These are phyloP conservation scores for Myxozyma neotropica DNA, from an alignment of 805 yeast species.

Conservation along the genomic window DNA sequence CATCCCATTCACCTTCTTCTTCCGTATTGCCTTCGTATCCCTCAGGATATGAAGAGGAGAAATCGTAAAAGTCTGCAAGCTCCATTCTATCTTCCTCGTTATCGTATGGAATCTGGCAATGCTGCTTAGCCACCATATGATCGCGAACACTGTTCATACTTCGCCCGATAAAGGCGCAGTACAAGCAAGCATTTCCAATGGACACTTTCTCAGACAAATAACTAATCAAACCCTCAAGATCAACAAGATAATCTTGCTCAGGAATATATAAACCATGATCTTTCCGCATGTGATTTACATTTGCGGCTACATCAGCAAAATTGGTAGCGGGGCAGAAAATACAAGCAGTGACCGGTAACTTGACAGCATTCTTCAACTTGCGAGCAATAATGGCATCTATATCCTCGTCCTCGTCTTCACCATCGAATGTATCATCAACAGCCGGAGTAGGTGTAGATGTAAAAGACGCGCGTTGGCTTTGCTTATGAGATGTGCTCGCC, in stretches of 20 bases:
- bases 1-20: slow-evolving; percentile 43
- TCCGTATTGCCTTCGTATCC: slow-evolving; percentile 20
- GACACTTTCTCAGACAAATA: slow-evolving; percentile 81
- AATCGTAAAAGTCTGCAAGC: slow-evolving; percentile 82
- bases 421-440: slow-evolving; percentile 1
- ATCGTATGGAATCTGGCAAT: slow-evolving; percentile 88
- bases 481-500: neutral
- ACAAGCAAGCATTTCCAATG: slow-evolving; percentile 78
- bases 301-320: slow-evolving; percentile 57
- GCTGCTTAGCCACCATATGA: slow-evolving; percentile 83
- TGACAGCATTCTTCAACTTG: slow-evolving; percentile 31
- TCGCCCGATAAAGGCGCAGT: slow-evolving; percentile 83
- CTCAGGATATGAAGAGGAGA: slow-evolving; percentile 60
- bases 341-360: slow-evolving; percentile 43
- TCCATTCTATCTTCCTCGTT: slow-evolving; percentile 72
- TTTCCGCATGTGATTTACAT: slow-evolving; percentile 74
- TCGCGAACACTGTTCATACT: slow-evolving; percentile 83
- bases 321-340: slow-evolving; percentile 50
- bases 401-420: slow-evolving; percentile 29
- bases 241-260: slow-evolving; percentile 67
- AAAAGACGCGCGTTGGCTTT: too few species aligned
- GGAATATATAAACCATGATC: slow-evolving; percentile 88
- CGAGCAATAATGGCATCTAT: slow-evolving; percentile 22
- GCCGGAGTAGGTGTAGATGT: too few species aligned
- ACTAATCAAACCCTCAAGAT: slow-evolving; percentile 69